Evolutionary conservation across 768 basidiomycete species (phyloP).

Genomic region (Termitomyces sp.): DNA sequence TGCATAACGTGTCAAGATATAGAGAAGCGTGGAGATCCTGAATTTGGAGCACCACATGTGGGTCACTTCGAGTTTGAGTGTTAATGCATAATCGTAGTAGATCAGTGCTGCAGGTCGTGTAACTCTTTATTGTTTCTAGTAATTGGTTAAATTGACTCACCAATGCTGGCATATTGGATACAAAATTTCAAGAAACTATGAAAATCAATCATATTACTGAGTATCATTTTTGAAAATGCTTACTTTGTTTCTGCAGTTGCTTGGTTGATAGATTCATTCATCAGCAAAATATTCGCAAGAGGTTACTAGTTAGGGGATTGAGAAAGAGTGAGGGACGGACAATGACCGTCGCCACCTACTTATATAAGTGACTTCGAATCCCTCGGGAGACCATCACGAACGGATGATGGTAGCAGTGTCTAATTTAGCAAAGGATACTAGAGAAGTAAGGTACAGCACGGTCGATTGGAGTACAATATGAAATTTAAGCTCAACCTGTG

Average conservation of each 20-base stretch:
- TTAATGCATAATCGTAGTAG: slow-evolving; percentile 22
- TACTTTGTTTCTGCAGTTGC: background rate
- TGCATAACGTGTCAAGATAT: slow-evolving; percentile 23
- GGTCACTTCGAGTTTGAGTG: slow-evolving; percentile 19
- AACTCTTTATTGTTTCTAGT: background rate
- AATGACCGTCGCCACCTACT: background rate
- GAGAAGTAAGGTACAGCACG: too few species aligned
- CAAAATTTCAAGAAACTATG: background rate
- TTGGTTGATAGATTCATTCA: background rate
- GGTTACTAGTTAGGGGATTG: too few species aligned
- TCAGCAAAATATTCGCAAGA: background rate
- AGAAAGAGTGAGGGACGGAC: too few species aligned
- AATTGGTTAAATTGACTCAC: background rate
- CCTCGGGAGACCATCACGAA: background rate
- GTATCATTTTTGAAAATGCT: background rate
- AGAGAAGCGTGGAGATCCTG: slow-evolving; percentile 18
- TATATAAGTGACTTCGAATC: background rate
- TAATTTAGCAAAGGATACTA: too few species aligned
- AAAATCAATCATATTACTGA: background rate
- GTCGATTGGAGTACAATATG: too few species aligned
- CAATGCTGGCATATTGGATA: slow-evolving; percentile 2
- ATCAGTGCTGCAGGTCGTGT: background rate
- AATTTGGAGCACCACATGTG: slow-evolving; percentile 20
- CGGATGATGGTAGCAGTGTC: too few species aligned
- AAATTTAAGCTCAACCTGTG: too few species aligned